Evolutionary conservation across 2,329 filamentous ascomycete species (phyloP).

Genomic region (Curvularia eragrostidis): DNA sequence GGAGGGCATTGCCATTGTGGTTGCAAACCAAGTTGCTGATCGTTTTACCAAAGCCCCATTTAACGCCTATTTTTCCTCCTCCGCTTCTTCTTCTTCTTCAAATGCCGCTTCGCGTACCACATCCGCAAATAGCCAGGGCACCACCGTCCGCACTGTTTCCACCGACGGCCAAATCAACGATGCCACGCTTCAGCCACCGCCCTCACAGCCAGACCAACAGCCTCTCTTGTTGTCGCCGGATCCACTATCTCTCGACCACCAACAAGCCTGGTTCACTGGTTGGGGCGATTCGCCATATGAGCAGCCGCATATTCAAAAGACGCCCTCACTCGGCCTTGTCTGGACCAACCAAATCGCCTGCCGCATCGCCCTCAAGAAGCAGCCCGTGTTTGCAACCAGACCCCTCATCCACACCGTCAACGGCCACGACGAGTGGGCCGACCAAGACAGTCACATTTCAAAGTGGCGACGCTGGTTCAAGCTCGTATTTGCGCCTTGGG

Average conservation of each 20-base stretch:
- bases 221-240: slow-evolving; percentile 53
- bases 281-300: slow-evolving; percentile 73
- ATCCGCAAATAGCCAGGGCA: slow-evolving; percentile 5
- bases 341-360: slow-evolving; percentile 90
- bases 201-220: slow-evolving; percentile 28
- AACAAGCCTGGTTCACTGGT: slow-evolving; percentile 93
- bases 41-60: slow-evolving; percentile 64
- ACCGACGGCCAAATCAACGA: slow-evolving; percentile 35
- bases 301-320: slow-evolving; percentile 65
- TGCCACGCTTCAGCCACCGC: slow-evolving; percentile 12
- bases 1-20: slow-evolving; percentile 81
- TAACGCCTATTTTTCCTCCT: slow-evolving; percentile 10
- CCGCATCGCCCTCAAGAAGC: slow-evolving; percentile 80
- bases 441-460: slow-evolving; percentile 53
- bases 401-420: slow-evolving; percentile 37
- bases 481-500: slow-evolving; percentile 87
- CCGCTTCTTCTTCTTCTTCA: slow-evolving; percentile 21
- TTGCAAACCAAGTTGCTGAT: slow-evolving; percentile 95
- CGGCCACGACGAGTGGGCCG: slow-evolving; percentile 47
- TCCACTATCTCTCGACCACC: slow-evolving; percentile 79
- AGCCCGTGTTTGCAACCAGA: slow-evolving; percentile 57
- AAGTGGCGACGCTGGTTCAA: slow-evolving; percentile 81
- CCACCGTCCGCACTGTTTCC: slow-evolving; percentile 16
- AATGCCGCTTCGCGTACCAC: slow-evolving; percentile 37
- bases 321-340: slow-evolving; percentile 82